Base-by-base conservation (phyloP, 2,329 filamentous ascomycete species). In the Cytospora piceicola region DNA sequence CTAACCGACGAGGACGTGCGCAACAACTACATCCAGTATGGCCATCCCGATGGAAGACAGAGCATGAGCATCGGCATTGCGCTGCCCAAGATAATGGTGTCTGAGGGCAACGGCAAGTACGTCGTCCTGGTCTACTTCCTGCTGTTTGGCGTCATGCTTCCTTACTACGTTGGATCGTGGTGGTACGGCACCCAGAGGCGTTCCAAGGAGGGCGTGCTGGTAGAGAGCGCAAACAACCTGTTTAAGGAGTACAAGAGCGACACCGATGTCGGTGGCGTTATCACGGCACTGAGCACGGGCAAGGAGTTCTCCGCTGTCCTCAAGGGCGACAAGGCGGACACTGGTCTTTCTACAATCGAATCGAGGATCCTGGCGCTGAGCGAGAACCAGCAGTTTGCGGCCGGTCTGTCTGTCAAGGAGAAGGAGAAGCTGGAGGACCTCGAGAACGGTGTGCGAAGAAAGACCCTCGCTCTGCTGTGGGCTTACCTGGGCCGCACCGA, bases 11-110 rank as follows among this genome's bases (percentile, higher is more conserved):
- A 99, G 79, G 95, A 98, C 52, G 86, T 98, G 68, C 91, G 95
- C 74, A 96, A 96, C 80, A 99, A 99, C 82, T 99, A 92, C 78
- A 89, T 97, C 61, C 91, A 96, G 77, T 99, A 91, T 74, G 95
- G 95, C 64, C 93, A 99, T 77, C 95, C 95, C 8, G 95, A 99
- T 76, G 95, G 95, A 75, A 98, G 97, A 84, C 95, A 99, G 80
- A 94, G 93, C 77, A 95, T 94, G 79, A 97, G 93, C 80, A 98
- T 99, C 74, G 94, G 95, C 70, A 99, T 99, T 71, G 95, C 94
- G 55, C 85, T 99, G 55, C 95, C 95, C 55, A 90, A 95, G 76
- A 92, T 95, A 78, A 93, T 99, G 72, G 86, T 99, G 63, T 91
- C 92, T 17, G 93, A 97, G 71, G 94, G 94, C 63, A 96, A 95